Base-by-base conservation (phyloP, 2,329 filamentous ascomycete species). In the Paecilomyces dactylethromorphus region DNA sequence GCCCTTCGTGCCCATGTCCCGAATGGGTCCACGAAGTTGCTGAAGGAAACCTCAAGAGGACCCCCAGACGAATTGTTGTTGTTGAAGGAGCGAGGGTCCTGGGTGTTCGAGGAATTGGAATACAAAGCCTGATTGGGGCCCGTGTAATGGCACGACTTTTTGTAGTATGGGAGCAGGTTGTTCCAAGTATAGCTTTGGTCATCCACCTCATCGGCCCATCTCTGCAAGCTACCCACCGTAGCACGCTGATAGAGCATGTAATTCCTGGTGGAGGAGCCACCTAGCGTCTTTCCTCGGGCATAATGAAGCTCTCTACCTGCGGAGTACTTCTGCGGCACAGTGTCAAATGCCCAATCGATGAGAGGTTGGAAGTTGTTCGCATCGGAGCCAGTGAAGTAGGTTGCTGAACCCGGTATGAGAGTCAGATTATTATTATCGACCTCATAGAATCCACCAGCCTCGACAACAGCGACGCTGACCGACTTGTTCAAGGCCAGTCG, bases 171-270 rank as follows among this genome's bases (percentile, higher is more conserved):
- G 2, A 71, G 59, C 3, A 66, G 58, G 3, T 67, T 66, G 15
- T 72, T 66, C 32, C 68, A 76, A 2, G 60, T 61, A 52, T 73
- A 76, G 53, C 66, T 71, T 22, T 68, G 56, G 54, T 76, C 74
- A 3, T 63, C 70, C 6, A 76, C 72, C 32, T 67, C 61, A 51
- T 76, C 66, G 0, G 73, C 73, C 74, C 74, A 76, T 53, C 58
- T 58, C 55, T 71, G 64, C 58, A 73, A 65, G 15, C 67, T 65
- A 6, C 64, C 69, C 13, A 59, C 62, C 2, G 71, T 75, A 2
- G 68, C 65, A 29, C 71, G 60, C 5, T 69, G 66, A 53, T 71
- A 65, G 3, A 66, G 29, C 68, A 71, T 66, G 39, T 62, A 67
- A 33, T 69, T 69, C 8, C 65, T 56, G 3, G 64, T 64, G 0